phyloP scores from a whole-genome alignment of 495 filamentous ascomycete species.

The Pyrenula massariospora region DNA sequence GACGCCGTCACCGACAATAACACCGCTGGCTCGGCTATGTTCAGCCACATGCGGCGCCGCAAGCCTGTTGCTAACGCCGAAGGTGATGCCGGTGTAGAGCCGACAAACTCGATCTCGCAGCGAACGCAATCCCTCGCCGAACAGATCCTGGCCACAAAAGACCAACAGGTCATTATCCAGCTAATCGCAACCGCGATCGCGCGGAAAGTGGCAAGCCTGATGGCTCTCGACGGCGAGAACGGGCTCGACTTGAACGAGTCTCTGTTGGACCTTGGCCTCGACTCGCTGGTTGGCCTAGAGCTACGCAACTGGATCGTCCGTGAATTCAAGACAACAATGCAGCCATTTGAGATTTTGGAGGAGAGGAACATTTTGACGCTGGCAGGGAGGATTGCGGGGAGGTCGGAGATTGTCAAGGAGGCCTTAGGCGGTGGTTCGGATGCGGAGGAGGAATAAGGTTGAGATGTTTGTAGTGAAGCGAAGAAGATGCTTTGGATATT shows the following conservation, averaged over 20 bases:
- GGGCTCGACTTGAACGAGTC: constrained; percentile 29
- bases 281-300: constrained; percentile 54
- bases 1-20: not conserved
- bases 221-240: constrained; percentile 34
- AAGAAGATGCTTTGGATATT: not conserved
- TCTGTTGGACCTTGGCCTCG: constrained; percentile 43
- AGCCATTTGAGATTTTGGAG: constrained; percentile 39
- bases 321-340: constrained; percentile 41
- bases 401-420: constrained; percentile 8
- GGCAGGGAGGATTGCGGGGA: constrained; percentile 13
- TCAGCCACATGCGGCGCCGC: constrained; percentile 9
- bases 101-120: not conserved
- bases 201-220: constrained; percentile 34
- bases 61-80: constrained; percentile 12
- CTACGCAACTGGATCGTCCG: constrained; percentile 50
- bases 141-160: not conserved
- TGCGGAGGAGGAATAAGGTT: not conserved
- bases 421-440: not conserved
- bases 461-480: not conserved
- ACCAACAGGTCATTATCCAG: constrained; percentile 4
- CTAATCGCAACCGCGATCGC: constrained; percentile 12
- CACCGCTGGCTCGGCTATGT: constrained; percentile 8
- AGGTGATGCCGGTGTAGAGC: constrained; percentile 5
- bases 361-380: constrained; percentile 16
- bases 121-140: too few relatives aligned